Evolutionary conservation across 495 filamentous ascomycete genomes (phyloP), one percentile per base, ranked within the genome.

Genomic region (Penicillium waksmanii): DNA sequence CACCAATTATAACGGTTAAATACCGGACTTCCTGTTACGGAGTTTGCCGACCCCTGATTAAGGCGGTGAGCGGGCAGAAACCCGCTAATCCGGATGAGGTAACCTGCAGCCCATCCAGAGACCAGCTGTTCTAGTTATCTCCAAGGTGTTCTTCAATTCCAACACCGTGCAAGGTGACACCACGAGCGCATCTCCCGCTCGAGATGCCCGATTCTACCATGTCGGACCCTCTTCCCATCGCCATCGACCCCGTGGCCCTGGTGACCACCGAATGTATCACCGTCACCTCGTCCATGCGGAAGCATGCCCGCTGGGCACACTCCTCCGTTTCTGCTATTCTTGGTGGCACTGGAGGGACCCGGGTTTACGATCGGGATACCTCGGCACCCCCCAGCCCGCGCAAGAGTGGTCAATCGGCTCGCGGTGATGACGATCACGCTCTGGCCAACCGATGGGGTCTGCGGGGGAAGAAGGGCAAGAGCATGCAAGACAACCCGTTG

Each of bases 221-320:
- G 73, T 63, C 66, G 23, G 57, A 63, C 25, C 46, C 76, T 40
- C 71, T 84, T 31, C 74, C 91, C 11, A 92, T 98, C 47, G 93
- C 95, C 40, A 89, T 98, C 49, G 91, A 98, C 60, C 93, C 95
- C 3, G 91, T 97, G 55, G 93, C 96, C 44, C 77, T 99, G 59
- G 93, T 99, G 66, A 96, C 94, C 27, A 96, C 96, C 77, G 95
- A 99, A 89, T 99, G 96, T 73, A 98, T 99, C 72, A 89, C 92
- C 38, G 93, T 99, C 74, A 97, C 95, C 25, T 96, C 93, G 65
- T 93, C 93, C 27, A 96, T 99, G 89, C 92, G 96, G 66, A 99
- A 99, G 78, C 89, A 97, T 85, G 88, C 91, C 61, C 87, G 96
- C 59, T 98, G 93, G 87, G 91, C 92, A 46, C 94, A 98, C 73